Evolutionary conservation across 2,329 filamentous ascomycete genomes (phyloP).

Genomic region (Botrytis fabae): DNA sequence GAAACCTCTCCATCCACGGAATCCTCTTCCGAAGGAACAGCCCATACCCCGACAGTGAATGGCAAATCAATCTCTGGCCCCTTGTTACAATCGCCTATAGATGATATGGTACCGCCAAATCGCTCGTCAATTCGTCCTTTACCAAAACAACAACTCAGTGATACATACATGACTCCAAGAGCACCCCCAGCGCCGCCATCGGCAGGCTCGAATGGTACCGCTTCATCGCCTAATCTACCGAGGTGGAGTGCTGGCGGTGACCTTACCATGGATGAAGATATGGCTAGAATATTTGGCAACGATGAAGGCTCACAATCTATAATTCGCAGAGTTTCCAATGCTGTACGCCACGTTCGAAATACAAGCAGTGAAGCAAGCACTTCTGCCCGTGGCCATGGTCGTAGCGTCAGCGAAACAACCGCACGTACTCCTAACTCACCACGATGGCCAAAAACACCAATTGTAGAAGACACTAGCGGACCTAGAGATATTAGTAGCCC

Average conservation of each 20-base stretch:
- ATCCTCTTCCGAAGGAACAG: conserved; percentile 39
- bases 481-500: conserved; percentile 71
- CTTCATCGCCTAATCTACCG: conserved; percentile 65
- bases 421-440: conserved; percentile 63
- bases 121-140: conserved; percentile 41
- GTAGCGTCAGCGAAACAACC: conserved; percentile 68
- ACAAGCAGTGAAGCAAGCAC: conserved; percentile 71
- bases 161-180: conserved; percentile 42
- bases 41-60: conserved; percentile 38
- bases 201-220: conserved; percentile 43
- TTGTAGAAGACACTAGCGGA: conserved; percentile 53
- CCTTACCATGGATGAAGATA: conserved; percentile 93
- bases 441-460: conserved; percentile 68
- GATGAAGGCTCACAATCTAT: conserved; percentile 79
- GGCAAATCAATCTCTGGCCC: conserved; percentile 40
- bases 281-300: conserved; percentile 78
- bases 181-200: conserved; percentile 39
- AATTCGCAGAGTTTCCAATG: conserved; percentile 86
- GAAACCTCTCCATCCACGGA: conserved; percentile 40
- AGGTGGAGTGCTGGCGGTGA: conserved; percentile 79
- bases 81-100: conserved; percentile 32
- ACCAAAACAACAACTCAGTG: conserved; percentile 45
- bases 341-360: conserved; percentile 80
- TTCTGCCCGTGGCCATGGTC: conserved; percentile 51
- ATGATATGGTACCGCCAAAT: conserved; percentile 35